Percentiles rank a stretch among this genome's conserved stretches.
Conservation (phyloP, 2,329 filamentous ascomycete species). For the Colletotrichum euphorbiae region DNA sequence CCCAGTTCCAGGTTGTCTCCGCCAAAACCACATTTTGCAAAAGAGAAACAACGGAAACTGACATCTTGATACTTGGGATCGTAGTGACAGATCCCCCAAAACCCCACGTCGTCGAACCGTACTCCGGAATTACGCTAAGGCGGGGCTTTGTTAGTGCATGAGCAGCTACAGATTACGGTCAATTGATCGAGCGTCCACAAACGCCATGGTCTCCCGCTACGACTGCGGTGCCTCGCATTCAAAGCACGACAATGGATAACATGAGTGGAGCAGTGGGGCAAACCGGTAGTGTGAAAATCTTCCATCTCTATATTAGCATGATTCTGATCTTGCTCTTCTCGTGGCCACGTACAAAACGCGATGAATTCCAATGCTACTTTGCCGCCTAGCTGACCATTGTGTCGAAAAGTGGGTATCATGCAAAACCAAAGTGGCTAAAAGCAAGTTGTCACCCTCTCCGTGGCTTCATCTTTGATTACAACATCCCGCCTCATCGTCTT, state of each 20-base stretch:
- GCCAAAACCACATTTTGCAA: too few relatives aligned
- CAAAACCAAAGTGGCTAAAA: constrained; percentile 15
- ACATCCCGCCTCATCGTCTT: background rate
- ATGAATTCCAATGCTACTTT: constrained; percentile 18
- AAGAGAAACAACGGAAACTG: too few relatives aligned
- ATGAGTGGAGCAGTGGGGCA: background rate
- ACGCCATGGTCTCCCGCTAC: constrained; percentile 1
- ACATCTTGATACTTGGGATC: too few relatives aligned
- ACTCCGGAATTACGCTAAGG: constrained; percentile 5
- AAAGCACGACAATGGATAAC: background rate
- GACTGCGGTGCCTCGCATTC: background rate
- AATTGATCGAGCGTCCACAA: background rate
- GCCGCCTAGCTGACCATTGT: constrained; percentile 1
- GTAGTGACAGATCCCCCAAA: too few relatives aligned
- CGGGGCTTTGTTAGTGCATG: background rate
- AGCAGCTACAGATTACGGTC: too few relatives aligned
- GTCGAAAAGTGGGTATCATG: constrained; percentile 30
- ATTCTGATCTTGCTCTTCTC: background rate
- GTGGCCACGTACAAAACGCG: background rate
- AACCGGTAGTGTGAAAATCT: background rate
- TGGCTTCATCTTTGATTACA: background rate
- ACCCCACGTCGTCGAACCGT: background rate
- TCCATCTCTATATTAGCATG: constrained; percentile 1
- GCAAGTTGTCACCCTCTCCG: constrained; percentile 12
- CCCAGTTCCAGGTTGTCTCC: too few relatives aligned